phyloP scores from a whole-genome alignment of 2,329 filamentous ascomycete species.

The Colletotrichum gloeosporioides region DNA sequence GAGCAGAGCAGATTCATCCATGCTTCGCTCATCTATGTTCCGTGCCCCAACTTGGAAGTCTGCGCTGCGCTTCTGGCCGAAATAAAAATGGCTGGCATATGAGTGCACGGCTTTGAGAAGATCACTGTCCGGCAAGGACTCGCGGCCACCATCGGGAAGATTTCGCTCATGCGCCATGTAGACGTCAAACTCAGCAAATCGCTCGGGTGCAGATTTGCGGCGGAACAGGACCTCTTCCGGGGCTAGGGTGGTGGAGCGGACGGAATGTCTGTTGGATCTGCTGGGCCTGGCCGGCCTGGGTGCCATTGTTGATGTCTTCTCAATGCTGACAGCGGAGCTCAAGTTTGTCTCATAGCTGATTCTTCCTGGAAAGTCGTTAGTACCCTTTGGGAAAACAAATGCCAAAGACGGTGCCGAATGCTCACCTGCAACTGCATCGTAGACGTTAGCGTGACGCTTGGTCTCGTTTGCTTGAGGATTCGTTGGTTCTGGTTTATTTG shows the following conservation, averaged over 20 bases:
- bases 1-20: conserved; percentile 81
- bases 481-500: not conserved
- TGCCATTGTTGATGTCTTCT: not conserved
- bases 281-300: not conserved
- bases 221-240: conserved; percentile 78
- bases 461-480: not conserved
- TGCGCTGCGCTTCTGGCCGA: conserved; percentile 28
- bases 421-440: conserved; percentile 75
- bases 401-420: not conserved
- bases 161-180: conserved; percentile 69
- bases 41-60: conserved; percentile 24
- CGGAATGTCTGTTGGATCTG: conserved; percentile 26
- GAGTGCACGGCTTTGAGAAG: conserved; percentile 72
- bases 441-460: conserved; percentile 60
- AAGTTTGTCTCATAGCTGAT: not conserved
- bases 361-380: conserved; percentile 7
- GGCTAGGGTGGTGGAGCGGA: conserved; percentile 49
- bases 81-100: conserved; percentile 73
- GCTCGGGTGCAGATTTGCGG: conserved; percentile 65
- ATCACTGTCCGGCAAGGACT: conserved; percentile 69
- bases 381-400: not conserved
- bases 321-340: not conserved
- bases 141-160: conserved; percentile 50
- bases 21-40: conserved; percentile 59
- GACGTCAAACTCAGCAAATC: conserved; percentile 74